Evolutionary conservation across 164 flowering plant species (phyloP), one percentile per base, ranked within the genome.

Genomic region (Litsea cubeba): DNA sequence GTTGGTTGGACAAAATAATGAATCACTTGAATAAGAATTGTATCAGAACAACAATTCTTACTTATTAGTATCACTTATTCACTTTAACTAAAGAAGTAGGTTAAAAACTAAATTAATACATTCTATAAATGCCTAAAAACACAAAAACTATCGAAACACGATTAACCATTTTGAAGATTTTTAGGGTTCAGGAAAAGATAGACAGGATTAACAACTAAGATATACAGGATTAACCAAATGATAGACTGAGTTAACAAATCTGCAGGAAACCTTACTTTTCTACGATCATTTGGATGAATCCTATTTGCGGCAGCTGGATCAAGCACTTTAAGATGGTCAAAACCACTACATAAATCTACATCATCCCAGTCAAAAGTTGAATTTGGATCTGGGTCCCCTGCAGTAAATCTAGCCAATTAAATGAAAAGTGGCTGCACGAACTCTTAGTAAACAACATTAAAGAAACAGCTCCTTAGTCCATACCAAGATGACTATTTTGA

Each of bases 271-370:
- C 80, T 83, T 78, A 92, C 98, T 81, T 90, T 96, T 85, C 98
- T 90, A 14, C 78, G 82, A 77, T 96, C 89, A 84, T 96, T 92
- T 65, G 97, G 99, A 82, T 94, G 99, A 72, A 94, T 88, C 83
- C 99, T 88, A 66, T 88, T 87, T 25, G 97, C 97, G 50, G 97
- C 89, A 76, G 79, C 87, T 15, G 97, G 97, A 87, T 96, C 99
- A 76, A 96, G 73, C 26, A 80, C 84, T 80, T 86, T 87, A 66
- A 92, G 92, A 79, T 26, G 79, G 24, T 87, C 88, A 76, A 86
- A 88, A 74, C 77, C 82, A 77, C 40, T 68, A 72, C 24, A 68
- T 12, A 69, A 68, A 71, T 57, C 68, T 24, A 76, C 87, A 65
- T 67, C 54, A 46, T 40, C 79, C 50, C 4, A 26, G 46, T 82